Evolutionary conservation across 2,329 filamentous ascomycete genomes (phyloP).

Genomic region (Penicillium thymicola): DNA sequence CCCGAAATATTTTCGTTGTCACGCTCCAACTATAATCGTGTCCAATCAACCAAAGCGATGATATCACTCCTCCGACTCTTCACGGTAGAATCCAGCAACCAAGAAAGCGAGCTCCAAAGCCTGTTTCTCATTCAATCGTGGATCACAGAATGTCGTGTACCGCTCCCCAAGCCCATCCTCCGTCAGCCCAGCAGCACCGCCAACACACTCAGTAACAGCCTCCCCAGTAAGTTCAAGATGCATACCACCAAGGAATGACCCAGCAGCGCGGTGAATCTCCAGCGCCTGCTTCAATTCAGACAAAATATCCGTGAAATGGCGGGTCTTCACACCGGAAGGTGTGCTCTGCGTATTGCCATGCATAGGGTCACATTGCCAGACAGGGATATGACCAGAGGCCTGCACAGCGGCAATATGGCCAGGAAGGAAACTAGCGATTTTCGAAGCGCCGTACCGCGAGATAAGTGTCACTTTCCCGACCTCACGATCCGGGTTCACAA

Average conservation of each 20-base stretch:
- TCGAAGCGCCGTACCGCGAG: conserved; percentile 82
- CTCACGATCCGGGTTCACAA: conserved; percentile 78
- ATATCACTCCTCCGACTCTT: conserved; percentile 35
- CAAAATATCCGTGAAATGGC: conserved; percentile 86
- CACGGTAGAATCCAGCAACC: conserved; percentile 75
- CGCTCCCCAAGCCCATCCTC: conserved; percentile 87
- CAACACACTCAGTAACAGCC: conserved; percentile 91
- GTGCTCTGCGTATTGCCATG: conserved; percentile 75
- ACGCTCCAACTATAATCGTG: background rate
- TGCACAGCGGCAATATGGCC: conserved; percentile 86
- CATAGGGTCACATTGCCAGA: conserved; percentile 99
- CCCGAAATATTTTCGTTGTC: background rate
- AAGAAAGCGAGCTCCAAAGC: conserved; percentile 91
- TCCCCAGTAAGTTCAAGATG: conserved; percentile 95
- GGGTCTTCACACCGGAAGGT: conserved; percentile 79
- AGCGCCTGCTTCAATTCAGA: conserved; percentile 80
- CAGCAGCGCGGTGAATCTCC: conserved; percentile 75
- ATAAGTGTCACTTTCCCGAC: conserved; percentile 94
- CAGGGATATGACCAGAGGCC: conserved; percentile 69
- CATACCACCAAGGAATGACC: conserved; percentile 86
- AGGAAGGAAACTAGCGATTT: conserved; percentile 72
- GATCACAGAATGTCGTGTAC: conserved; percentile 96
- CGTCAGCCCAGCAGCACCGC: conserved; percentile 79
- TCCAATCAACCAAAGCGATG: background rate
- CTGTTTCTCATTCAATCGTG: conserved; percentile 94